A percentile compares a stretch with the other conserved stretches of the same genome.
Conservation (phyloP, 2,329 filamentous ascomycete species). For the Pseudophaeomoniella oleicola region DNA sequence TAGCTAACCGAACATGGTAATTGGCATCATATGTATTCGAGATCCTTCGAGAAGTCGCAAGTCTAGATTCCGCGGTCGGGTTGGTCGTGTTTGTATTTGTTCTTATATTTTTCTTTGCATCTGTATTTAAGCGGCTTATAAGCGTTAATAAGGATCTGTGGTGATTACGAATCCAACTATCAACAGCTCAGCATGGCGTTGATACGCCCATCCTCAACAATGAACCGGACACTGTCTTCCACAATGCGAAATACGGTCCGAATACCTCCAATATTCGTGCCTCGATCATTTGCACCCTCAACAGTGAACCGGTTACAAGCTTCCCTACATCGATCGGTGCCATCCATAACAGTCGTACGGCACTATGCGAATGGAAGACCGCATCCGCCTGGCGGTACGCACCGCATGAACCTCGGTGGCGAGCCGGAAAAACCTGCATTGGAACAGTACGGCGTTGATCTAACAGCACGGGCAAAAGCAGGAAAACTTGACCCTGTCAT, state of each 20-base stretch:
- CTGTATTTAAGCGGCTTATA: too few species aligned
- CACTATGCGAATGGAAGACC: conserved; percentile 42
- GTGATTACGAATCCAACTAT: too few species aligned
- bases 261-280: neutral
- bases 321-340: conserved; percentile 6
- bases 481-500: conserved; percentile 95
- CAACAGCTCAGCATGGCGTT: neutral
- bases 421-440: conserved; percentile 70
- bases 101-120: too few species aligned
- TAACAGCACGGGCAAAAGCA: conserved; percentile 69
- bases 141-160: too few species aligned
- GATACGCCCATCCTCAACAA: conserved; percentile 3
- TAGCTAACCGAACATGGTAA: neutral
- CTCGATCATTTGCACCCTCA: neutral
- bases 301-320: neutral
- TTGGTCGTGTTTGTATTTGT: too few species aligned
- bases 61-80: too few species aligned
- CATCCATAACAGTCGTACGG: conserved; percentile 12
- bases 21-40: neutral
- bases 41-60: neutral
- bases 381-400: conserved; percentile 80
- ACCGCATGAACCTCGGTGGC: conserved; percentile 78
- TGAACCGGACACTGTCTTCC: conserved; percentile 10
- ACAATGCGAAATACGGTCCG: conserved; percentile 4
- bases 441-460: conserved; percentile 80